Evolutionary conservation across 2,329 filamentous ascomycete genomes (phyloP), one percentile per base, ranked within the genome.

Genomic region (Harringtonia lauricola): DNA sequence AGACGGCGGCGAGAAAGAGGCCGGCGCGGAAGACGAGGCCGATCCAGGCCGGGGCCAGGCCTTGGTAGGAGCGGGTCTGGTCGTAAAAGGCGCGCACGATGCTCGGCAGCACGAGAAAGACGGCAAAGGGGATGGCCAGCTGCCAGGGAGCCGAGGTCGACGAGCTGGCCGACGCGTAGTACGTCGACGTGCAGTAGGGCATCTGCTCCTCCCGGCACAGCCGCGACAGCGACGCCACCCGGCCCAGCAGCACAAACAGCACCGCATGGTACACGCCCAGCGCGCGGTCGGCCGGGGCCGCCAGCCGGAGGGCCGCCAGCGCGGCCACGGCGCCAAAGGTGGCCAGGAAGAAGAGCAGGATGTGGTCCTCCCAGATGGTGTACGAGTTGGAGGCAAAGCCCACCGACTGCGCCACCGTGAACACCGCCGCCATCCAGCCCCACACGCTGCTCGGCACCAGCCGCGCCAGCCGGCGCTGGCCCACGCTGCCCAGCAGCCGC

Each of bases 371-470:
- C 89, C 92, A 98, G 52, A 98, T 95, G 0, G 90, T 96, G 64
- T 89, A 98, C 0, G 92, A 98, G 64, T 98, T 98, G 4, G 92
- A 92, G 0, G 90, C 90, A 59, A 96, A 98, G 8, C 92, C 90
- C 41, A 86, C 68, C n/a, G 88, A 94, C 57, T 95, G 86, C 48
- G 83, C 79, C n/a, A 88, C 61, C 0, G 88, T 88, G 52, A 94
- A 87, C 14, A 89, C 59, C 22, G 86, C 68, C 7, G 86, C 81
- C 47, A 94, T 67, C 81, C 86, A 90, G n/a, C 87, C 83, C 89
- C 90, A 98, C 43, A 89, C 65, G 0, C 77, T 83, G n/a, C 64
- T 76, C 0, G 88, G 89, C 10, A 87, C 53, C 30, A 86, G 57
- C 47, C 72, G 72, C 28, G 59, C 51, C 17, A 78, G 44, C 10